Conservation (phyloP, 108 stramenopile species). For the Cyclostephanos invisitatus region DNA sequence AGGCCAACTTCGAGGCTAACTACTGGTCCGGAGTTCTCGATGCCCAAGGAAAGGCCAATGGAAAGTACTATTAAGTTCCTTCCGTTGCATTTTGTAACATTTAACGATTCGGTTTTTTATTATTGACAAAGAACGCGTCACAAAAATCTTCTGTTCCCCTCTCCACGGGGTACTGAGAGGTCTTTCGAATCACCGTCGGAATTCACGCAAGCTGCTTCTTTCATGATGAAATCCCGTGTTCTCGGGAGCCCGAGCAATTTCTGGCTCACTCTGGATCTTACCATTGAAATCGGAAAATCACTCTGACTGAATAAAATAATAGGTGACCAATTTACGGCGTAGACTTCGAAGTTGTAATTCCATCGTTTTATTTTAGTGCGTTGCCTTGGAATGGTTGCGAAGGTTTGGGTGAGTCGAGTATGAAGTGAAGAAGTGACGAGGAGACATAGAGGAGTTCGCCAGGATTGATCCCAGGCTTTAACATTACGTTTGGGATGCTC, state of each 20-base stretch:
- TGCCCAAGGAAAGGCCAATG: constrained; percentile 98
- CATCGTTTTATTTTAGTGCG: too few species aligned
- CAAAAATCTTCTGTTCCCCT: neutral
- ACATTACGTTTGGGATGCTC: too few species aligned
- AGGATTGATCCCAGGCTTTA: neutral
- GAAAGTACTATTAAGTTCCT: constrained; percentile 95
- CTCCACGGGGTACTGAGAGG: neutral
- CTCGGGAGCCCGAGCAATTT: neutral
- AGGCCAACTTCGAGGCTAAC: constrained; percentile 95
- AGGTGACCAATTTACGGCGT: too few species aligned
- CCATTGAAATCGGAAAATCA: too few species aligned
- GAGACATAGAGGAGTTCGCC: neutral
- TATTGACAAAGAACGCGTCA: neutral
- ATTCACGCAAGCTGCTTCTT: neutral
- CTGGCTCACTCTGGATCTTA: neutral
- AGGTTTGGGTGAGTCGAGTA: neutral
- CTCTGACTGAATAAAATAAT: too few species aligned
- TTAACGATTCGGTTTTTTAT: neutral
- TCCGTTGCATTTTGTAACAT: neutral
- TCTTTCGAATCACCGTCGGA: neutral
- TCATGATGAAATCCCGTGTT: neutral
- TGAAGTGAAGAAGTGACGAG: too few species aligned
- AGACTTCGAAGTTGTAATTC: too few species aligned
- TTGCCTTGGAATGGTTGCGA: neutral
- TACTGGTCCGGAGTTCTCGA: constrained; percentile 98